Conservation (phyloP, 1,284 basidiomycete genomes). For the Rhizoctonia solani region DNA sequence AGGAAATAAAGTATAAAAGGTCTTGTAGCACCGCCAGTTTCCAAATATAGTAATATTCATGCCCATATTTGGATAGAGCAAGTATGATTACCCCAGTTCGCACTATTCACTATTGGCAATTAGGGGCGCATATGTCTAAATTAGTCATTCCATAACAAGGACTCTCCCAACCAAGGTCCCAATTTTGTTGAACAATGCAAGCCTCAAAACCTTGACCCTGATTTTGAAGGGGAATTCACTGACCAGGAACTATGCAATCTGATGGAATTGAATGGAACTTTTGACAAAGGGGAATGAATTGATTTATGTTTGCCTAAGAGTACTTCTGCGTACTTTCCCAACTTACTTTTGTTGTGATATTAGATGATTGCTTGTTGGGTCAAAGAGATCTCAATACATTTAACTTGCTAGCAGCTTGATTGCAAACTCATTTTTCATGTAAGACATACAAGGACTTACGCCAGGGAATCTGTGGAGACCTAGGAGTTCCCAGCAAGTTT, state of each 20-base stretch:
- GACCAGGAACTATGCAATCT: not conserved
- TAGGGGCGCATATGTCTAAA: too few relatives aligned
- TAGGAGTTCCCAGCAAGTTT: slow-evolving; percentile 12
- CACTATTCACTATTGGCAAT: too few relatives aligned
- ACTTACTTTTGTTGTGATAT: not conserved
- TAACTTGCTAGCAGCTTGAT: not conserved
- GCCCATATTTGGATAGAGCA: too few relatives aligned
- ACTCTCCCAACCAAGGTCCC: not conserved
- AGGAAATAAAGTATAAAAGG: too few relatives aligned
- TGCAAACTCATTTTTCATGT: not conserved
- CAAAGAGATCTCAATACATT: not conserved
- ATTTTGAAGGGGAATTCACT: not conserved
- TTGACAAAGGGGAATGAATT: not conserved
- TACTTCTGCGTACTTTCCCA: not conserved
- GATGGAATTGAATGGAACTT: not conserved
- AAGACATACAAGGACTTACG: slow-evolving; percentile 3
- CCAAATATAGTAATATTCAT: too few relatives aligned
- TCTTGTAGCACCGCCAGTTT: too few relatives aligned
- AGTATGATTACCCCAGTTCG: too few relatives aligned
- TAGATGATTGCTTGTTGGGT: not conserved
- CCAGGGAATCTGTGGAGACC: not conserved
- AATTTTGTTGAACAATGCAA: not conserved
- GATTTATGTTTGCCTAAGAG: not conserved
- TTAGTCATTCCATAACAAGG: too few relatives aligned
- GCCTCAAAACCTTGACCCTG: not conserved